Percentiles rank a stretch among this genome's conserved stretches.
phyloP scores from a whole-genome alignment of 2,329 filamentous ascomycete genomes.

The Davidsoniella neocaledoniae region DNA sequence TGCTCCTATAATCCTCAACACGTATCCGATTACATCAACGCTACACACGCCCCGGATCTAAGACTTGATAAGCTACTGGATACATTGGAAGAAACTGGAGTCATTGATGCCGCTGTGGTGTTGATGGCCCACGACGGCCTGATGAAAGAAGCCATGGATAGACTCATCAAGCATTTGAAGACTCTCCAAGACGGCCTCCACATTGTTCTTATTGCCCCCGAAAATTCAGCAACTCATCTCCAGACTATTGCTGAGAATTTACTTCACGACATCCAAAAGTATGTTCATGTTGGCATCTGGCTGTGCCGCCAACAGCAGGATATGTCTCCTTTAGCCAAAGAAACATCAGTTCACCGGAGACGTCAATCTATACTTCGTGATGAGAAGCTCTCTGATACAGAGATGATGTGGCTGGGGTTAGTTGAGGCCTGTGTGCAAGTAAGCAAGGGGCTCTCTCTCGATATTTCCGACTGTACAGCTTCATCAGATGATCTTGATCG shows the following conservation, averaged over 20 bases:
- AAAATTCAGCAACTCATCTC: constrained; percentile 33
- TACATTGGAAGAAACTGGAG: constrained; percentile 73
- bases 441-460: constrained; percentile 19
- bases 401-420: constrained; percentile 42
- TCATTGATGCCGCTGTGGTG: constrained; percentile 83
- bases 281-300: constrained; percentile 87
- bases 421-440: constrained; percentile 46
- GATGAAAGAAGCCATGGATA: constrained; percentile 64
- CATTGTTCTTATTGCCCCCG: constrained; percentile 49
- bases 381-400: constrained; percentile 33
- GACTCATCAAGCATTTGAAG: constrained; percentile 63
- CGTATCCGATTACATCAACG: constrained; percentile 70
- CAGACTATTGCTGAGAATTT: constrained; percentile 56
- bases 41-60: constrained; percentile 61
- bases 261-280: constrained; percentile 67
- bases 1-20: constrained; percentile 68
- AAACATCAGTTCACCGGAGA: background rate
- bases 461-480: constrained; percentile 15
- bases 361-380: constrained; percentile 10
- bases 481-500: constrained; percentile 27
- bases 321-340: background rate
- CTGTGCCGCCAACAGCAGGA: constrained; percentile 63
- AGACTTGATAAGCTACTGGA: constrained; percentile 67
- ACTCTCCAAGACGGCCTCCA: constrained; percentile 65
- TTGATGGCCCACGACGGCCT: constrained; percentile 81